These are phyloP conservation scores for Cucumis variabilis DNA, from an alignment of 331 rosid species.

Conservation along the genomic window DNA sequence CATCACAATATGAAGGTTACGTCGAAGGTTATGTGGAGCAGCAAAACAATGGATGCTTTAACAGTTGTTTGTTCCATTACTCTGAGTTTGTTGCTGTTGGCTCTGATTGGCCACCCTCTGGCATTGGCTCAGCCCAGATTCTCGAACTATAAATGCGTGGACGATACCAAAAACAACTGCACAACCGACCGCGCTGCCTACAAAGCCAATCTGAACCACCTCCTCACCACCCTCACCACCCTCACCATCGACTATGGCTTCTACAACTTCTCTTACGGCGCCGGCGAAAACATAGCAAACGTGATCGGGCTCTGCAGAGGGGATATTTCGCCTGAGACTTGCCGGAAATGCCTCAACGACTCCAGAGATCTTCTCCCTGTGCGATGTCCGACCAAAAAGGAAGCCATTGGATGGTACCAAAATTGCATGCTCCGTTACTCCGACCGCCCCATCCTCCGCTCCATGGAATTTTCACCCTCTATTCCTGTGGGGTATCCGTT, in stretches of 20 bases:
- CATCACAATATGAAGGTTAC: neutral
- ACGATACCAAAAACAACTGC: slow-evolving; percentile 28
- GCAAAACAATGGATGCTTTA: neutral
- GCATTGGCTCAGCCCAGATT: slow-evolving; percentile 42
- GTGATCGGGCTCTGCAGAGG: slow-evolving; percentile 56
- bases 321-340: slow-evolving; percentile 31
- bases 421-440: slow-evolving; percentile 61
- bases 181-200: slow-evolving; percentile 40
- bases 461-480: neutral
- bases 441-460: slow-evolving; percentile 39
- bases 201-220: slow-evolving; percentile 46
- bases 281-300: slow-evolving; percentile 36
- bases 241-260: slow-evolving; percentile 37
- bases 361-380: slow-evolving; percentile 34
- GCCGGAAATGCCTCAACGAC: slow-evolving; percentile 52
- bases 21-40: neutral
- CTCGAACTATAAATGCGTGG: slow-evolving; percentile 17
- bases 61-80: neutral
- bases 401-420: slow-evolving; percentile 49
- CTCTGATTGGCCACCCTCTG: neutral
- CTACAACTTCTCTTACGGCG: slow-evolving; percentile 41
- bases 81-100: neutral
- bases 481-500: too few species aligned
- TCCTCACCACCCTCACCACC: slow-evolving; percentile 29
- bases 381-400: slow-evolving; percentile 50